phyloP scores from a whole-genome alignment of 345 rosid genomes.

The Sisymbrium altissimum region DNA sequence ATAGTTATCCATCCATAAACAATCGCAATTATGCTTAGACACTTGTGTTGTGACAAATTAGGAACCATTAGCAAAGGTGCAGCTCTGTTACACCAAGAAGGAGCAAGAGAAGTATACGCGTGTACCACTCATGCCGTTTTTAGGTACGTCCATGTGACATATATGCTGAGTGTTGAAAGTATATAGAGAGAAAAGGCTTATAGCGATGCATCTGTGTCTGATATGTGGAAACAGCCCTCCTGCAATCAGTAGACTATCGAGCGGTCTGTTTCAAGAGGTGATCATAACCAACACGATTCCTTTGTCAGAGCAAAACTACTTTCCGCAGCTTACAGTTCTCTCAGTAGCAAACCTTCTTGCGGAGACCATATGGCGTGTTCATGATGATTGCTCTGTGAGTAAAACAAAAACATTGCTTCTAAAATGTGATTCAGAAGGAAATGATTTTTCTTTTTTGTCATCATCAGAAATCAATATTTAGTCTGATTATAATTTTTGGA shows the following conservation, averaged over 20 bases:
- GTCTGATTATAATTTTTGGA: slow-evolving; percentile 21
- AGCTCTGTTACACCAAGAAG: slow-evolving; percentile 92
- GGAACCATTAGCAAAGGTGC: slow-evolving; percentile 98
- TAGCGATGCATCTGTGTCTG: neutral
- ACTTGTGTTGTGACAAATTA: slow-evolving; percentile 23
- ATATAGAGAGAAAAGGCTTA: neutral
- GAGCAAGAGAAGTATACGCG: slow-evolving; percentile 96
- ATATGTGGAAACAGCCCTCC: slow-evolving; percentile 64
- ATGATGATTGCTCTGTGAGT: slow-evolving; percentile 94
- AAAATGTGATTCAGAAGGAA: neutral
- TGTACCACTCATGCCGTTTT: slow-evolving; percentile 96
- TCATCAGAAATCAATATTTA: neutral
- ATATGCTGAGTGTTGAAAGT: neutral
- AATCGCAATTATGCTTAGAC: neutral
- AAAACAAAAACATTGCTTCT: slow-evolving; percentile 25
- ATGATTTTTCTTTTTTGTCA: neutral
- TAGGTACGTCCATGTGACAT: slow-evolving; percentile 45
- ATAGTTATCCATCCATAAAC: neutral
- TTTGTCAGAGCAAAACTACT: slow-evolving; percentile 75
- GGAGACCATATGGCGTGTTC: slow-evolving; percentile 97
- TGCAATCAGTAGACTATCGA: slow-evolving; percentile 86
- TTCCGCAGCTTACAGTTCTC: slow-evolving; percentile 85
- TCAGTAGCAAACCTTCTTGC: slow-evolving; percentile 96
- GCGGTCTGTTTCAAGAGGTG: slow-evolving; percentile 94
- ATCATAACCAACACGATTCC: slow-evolving; percentile 95